phyloP scores from a whole-genome alignment of 441 rosid genomes.

The Erysimum cheiri region DNA sequence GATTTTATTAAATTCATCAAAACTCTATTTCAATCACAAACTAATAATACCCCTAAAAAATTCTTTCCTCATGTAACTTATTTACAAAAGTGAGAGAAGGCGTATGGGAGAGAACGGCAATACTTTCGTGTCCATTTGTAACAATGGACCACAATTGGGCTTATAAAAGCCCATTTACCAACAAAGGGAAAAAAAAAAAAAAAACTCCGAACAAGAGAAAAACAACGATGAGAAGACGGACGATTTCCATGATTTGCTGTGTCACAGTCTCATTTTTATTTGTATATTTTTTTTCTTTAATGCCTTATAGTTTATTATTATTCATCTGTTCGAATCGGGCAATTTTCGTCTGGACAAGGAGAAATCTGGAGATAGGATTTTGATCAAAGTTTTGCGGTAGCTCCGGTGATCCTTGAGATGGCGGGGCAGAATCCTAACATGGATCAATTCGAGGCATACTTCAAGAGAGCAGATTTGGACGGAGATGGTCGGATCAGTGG shows the following conservation, averaged over 20 bases:
- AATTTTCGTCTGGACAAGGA: conserved; percentile 31
- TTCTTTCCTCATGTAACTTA: too few relatives aligned
- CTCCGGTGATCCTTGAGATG: conserved; percentile 46
- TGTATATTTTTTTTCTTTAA: not conserved
- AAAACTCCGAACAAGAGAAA: not conserved
- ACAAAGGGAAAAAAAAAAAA: not conserved
- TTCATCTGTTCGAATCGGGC: conserved; percentile 38
- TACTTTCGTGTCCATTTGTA: too few relatives aligned
- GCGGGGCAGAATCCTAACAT: conserved; percentile 60
- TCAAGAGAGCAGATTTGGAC: conserved; percentile 92
- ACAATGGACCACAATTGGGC: too few relatives aligned
- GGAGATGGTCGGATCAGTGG: conserved; percentile 97
- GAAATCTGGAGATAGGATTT: conserved; percentile 38
- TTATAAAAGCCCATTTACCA: conserved; percentile 20
- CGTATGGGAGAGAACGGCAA: too few relatives aligned
- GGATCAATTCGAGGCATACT: conserved; percentile 91
- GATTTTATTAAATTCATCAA: too few relatives aligned
- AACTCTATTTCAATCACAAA: too few relatives aligned
- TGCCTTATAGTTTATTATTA: not conserved
- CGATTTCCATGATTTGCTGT: conserved; percentile 29
- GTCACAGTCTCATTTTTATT: conserved; percentile 33
- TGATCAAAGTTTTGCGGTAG: conserved; percentile 35
- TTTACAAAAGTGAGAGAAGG: too few relatives aligned
- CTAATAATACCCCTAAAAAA: too few relatives aligned
- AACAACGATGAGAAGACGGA: conserved; percentile 4